phyloP scores from a whole-genome alignment of 139 green algal genomes.

The Haematococcus lacustris region DNA sequence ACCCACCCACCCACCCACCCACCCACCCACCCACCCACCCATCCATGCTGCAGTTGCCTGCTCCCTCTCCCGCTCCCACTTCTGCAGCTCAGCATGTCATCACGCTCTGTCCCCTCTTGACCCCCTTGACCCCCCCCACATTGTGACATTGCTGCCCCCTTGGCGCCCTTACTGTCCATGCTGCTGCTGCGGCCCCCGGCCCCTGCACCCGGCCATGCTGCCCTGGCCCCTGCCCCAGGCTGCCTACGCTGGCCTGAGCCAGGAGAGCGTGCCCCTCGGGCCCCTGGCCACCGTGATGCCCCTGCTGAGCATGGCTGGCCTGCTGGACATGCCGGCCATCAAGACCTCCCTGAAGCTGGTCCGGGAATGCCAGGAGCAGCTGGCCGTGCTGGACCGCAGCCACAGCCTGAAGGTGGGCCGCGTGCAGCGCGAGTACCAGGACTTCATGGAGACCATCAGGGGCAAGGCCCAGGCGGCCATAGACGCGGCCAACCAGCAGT shows the following conservation, averaged over 20 bases:
- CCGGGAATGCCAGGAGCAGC: conserved; percentile 55
- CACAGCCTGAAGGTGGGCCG: conserved; percentile 64
- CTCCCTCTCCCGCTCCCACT: no score
- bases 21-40: no score
- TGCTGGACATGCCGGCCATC: conserved; percentile 36
- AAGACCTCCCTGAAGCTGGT: conserved; percentile 43
- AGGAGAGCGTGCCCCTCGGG: conserved; percentile 44
- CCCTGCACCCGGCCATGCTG: no score
- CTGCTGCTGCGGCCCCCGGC: no score
- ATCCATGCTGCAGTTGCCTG: no score
- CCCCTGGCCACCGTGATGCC: conserved; percentile 53
- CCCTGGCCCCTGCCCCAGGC: no score
- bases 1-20: no score
- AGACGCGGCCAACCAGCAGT: conserved; percentile 70
- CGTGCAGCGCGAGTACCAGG: conserved; percentile 53
- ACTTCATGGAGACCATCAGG: conserved; percentile 39
- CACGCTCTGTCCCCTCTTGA: no score
- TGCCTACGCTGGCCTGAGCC: conserved; percentile 28
- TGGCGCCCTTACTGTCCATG: no score
- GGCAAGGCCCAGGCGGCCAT: conserved; percentile 71
- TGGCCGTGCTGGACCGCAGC: conserved; percentile 69
- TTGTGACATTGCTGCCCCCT: no score
- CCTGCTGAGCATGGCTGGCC: conserved; percentile 49
- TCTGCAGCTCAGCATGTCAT: no score
- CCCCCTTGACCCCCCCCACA: no score